Percentiles rank a stretch among this genome's conserved stretches.
phyloP scores from a whole-genome alignment of 306 rosid genomes.

The Vigna hirtella region DNA sequence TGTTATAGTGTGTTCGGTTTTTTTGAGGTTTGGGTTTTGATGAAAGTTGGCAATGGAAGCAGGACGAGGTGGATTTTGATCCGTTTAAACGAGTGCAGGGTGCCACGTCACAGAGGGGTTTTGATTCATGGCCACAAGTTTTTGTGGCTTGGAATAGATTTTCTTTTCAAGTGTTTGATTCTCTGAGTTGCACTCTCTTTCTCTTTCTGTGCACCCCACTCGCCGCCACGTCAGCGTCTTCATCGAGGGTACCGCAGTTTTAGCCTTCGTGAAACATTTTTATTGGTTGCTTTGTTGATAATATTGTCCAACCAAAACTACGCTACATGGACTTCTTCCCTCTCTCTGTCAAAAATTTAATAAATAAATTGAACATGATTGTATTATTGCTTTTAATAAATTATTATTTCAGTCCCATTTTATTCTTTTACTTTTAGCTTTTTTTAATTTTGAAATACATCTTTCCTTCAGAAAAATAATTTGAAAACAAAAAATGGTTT shows the following conservation, averaged over 20 bases:
- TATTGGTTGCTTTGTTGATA: background rate
- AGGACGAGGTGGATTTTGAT: constrained; percentile 64
- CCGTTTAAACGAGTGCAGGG: constrained; percentile 60
- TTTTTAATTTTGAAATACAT: too few relatives aligned
- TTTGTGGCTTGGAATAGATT: constrained; percentile 66
- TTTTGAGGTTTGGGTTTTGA: constrained; percentile 35
- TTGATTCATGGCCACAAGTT: constrained; percentile 90
- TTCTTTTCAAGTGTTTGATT: constrained; percentile 48
- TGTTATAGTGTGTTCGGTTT: constrained; percentile 1
- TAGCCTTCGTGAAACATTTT: background rate
- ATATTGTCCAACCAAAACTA: background rate
- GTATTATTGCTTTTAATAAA: too few relatives aligned
- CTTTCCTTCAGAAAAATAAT: too few relatives aligned
- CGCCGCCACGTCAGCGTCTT: constrained; percentile 4
- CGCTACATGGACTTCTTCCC: background rate
- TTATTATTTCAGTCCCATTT: too few relatives aligned
- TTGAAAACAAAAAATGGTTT: too few relatives aligned
- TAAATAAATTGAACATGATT: too few relatives aligned
- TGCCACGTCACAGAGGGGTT: constrained; percentile 66
- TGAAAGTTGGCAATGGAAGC: constrained; percentile 46
- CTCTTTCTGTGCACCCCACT: constrained; percentile 33
- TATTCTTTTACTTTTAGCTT: too few relatives aligned
- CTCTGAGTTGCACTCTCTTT: constrained; percentile 10
- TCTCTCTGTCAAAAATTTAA: background rate
- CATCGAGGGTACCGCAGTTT: background rate